Base-by-base conservation (phyloP, 1,284 basidiomycete genomes). In the Cutaneotrichosporon cyanovorans region DNA sequence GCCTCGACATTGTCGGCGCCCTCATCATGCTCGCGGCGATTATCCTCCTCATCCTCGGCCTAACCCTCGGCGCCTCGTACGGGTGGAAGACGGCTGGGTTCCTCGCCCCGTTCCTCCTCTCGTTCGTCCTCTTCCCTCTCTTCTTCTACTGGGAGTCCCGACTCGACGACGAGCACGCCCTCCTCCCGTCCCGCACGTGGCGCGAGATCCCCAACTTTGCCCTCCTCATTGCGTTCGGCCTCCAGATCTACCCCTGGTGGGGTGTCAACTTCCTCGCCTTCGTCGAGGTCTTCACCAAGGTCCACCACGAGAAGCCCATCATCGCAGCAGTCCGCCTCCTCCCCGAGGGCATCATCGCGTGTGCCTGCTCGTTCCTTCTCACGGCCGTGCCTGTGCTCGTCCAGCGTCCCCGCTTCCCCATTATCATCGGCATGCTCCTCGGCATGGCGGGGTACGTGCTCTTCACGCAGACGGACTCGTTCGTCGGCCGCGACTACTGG, bases 61-160 rank as follows among this genome's bases (percentile, higher is more conserved):
- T 71, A 7, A 71, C 68, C 11, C 55, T 66, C 19, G 67, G 66
- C 37, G 63, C 66, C 1, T 56, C 58, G 1, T 57, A 63, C 51
- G 68, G 63, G 5, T 71, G 55, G 53, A 59, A 55, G 40, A 69
- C 45, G n/a, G 53, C 66, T 3, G 42, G 50, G 5, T 71, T 71
- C 63, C 59, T 71, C 48, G 66, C 62, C 0, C 68, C 68, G 10
- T 65, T 71, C 57, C 52, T 72, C 14, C 55, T 70, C 18, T 56
- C 60, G 5, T 60, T 50, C 42, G 50, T 61, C 20, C 42, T 70
- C 41, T 66, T 63, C 35, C 48, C 62, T 22, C 47, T 51, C 33
- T 63, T 59, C 48, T 63, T 63, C 50, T 34, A 63, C 37, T 66
- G 59, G 58, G 62, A 69, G 33, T 48, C 53, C 2, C 39, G 48